Base-by-base conservation (phyloP, 169 alveolate species). In the Plasmodium cynomolgi region DNA sequence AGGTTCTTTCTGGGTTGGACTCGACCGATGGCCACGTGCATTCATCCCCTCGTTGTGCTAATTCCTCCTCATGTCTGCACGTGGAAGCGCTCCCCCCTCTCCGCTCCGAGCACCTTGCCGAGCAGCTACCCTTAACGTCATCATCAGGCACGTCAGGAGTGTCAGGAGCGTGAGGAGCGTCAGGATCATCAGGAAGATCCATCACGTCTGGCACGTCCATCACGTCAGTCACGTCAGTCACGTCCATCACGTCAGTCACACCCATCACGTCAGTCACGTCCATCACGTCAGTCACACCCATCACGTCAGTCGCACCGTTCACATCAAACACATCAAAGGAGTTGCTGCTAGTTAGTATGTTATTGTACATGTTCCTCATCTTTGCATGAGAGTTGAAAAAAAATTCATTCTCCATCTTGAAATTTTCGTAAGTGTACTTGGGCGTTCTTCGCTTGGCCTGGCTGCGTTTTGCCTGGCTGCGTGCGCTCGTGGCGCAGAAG, bases 291-390 rank as follows among this genome's bases (percentile, higher is more conserved):
- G 13, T n/a, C 11, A 44, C 37, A 20, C 23, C n/a, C 23, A 23
- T 41, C 37, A 39, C 50, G 39, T 23, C 31, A 31, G 54, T 56
- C 44, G 17, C 68, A 31, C 58, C 31, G 54, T 29, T 23, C n/a
- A 23, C 56, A 8, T 44, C 39, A 34, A 47, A 41, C 39, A 8
- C 44, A 11, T 54, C 72, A n/a, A 71, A 68, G 31, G 47, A 39
- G 31, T 68, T 50, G 54, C 47, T 71, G 23, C 47, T 58, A 17
- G 68, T 31, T n/a, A 83, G 23, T 7, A 58, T n/a, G 15, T n/a
- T 83, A 31, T 44, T 84, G 75, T 26, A 71, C 39, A 84, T 50
- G 68, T n/a, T 71, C 71, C 31, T 83, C 44, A 58, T 83, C 23
- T 33, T 56, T n/a, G 47, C 41, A 13, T 31, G 3, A 8, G 81